phyloP scores from a whole-genome alignment of 768 basidiomycete species.

The Termitomyces heimii region DNA sequence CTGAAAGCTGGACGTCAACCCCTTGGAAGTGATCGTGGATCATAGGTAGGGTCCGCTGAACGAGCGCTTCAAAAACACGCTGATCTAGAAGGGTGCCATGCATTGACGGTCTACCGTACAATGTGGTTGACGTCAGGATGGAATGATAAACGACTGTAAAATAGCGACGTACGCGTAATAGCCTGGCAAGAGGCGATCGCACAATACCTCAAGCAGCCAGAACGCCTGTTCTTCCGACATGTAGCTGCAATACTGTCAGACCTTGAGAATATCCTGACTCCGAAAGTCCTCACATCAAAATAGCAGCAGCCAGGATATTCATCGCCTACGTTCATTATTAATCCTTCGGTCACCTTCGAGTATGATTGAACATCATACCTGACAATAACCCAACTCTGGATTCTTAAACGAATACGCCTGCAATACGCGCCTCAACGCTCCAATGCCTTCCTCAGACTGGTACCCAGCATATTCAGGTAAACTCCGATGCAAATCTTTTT shows the following conservation, averaged over 20 bases:
- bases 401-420: constrained; percentile 96
- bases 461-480: constrained; percentile 97
- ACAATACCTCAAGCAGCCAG: constrained; percentile 93
- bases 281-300: constrained; percentile 68
- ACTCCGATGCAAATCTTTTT: constrained; percentile 95
- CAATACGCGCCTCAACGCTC: constrained; percentile 78
- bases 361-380: constrained; percentile 40
- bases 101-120: constrained; percentile 77
- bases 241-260: constrained; percentile 50
- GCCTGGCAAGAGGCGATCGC: constrained; percentile 92
- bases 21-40: constrained; percentile 88
- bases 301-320: constrained; percentile 96
- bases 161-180: constrained; percentile 74
- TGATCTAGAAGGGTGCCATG: constrained; percentile 98
- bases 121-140: constrained; percentile 2
- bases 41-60: constrained; percentile 83
- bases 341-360: neutral
- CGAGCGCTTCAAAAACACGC: constrained; percentile 93
- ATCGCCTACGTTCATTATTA: constrained; percentile 56
- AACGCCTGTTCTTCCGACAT: constrained; percentile 99
- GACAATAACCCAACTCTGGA: constrained; percentile 92
- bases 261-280: neutral
- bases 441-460: constrained; percentile 84
- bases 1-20: constrained; percentile 94
- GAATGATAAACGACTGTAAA: neutral